Percentiles rank a stretch among this genome's conserved stretches.
These are phyloP conservation scores for Linnemannia elongata DNA, from an alignment of 192 early-diverging fungal species.

Conservation along the genomic window DNA sequence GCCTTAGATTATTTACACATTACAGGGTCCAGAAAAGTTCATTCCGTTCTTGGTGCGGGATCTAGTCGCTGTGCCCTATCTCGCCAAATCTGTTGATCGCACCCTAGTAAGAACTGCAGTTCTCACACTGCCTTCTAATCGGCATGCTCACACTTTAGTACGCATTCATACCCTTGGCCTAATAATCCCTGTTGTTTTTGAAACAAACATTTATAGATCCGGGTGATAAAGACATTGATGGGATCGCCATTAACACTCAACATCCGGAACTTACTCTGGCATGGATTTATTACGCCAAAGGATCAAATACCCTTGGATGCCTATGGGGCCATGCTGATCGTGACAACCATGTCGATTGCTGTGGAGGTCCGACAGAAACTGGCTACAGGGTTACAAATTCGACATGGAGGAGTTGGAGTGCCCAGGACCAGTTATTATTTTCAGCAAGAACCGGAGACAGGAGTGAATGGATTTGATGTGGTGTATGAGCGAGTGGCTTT, in stretches of 20 bases:
- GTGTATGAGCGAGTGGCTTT: conserved; percentile 16
- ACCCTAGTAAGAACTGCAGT: conserved; percentile 14
- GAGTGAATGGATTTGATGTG: conserved; percentile 5
- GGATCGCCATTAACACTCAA: conserved; percentile 48
- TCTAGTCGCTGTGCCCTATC: conserved; percentile 29
- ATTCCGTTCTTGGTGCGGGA: conserved; percentile 41
- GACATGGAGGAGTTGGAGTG: neutral
- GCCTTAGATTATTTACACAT: conserved; percentile 24
- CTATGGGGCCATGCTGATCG: conserved; percentile 46
- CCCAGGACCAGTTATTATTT: neutral
- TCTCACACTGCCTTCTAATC: neutral
- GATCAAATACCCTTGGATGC: conserved; percentile 43
- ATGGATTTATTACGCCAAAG: conserved; percentile 43
- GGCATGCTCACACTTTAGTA: neutral
- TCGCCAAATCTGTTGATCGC: conserved; percentile 20
- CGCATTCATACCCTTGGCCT: neutral
- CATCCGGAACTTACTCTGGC: conserved; percentile 51
- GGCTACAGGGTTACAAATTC: neutral
- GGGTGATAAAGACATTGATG: conserved; percentile 26
- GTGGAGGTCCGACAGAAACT: neutral
- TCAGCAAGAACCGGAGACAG: neutral
- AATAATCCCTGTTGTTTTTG: neutral
- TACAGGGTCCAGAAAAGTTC: conserved; percentile 40
- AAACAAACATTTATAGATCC: conserved; percentile 14
- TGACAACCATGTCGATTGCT: conserved; percentile 37